Conservation (phyloP, 192 early-diverging fungal genomes). For the Entrophospora sp. region DNA sequence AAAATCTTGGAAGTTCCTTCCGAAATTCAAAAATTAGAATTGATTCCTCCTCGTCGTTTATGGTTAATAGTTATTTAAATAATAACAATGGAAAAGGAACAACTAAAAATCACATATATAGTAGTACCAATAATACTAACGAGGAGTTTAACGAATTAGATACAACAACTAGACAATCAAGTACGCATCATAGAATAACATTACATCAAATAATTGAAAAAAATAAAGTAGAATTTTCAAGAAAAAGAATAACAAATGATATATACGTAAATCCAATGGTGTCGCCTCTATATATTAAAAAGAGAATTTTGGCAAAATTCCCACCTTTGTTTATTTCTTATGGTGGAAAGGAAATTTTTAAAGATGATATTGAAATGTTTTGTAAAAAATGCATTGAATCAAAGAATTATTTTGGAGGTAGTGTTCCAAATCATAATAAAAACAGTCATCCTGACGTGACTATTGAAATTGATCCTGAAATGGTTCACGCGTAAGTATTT, state of each 20-base stretch:
- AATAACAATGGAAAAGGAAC: too few relatives aligned
- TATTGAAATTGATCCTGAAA: not conserved
- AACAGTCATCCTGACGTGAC: not conserved
- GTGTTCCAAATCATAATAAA: not conserved
- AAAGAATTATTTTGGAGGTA: not conserved
- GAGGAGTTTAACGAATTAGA: too few relatives aligned
- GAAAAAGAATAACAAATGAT: not conserved
- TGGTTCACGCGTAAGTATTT: constrained; percentile 8
- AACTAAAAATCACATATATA: too few relatives aligned
- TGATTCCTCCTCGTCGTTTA: too few relatives aligned
- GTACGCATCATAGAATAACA: too few relatives aligned
- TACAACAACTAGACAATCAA: too few relatives aligned
- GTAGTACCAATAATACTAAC: too few relatives aligned
- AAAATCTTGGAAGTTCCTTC: too few relatives aligned
- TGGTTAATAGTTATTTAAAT: too few relatives aligned
- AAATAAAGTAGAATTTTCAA: not conserved
- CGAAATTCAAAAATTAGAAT: too few relatives aligned
- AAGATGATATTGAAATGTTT: constrained; percentile 15
- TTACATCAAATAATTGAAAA: too few relatives aligned
- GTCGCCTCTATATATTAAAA: not conserved
- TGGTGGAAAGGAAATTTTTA: constrained; percentile 18
- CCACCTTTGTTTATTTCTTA: constrained; percentile 6
- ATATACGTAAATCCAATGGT: constrained; percentile 1
- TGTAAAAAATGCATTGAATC: constrained; percentile 4
- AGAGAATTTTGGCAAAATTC: constrained; percentile 9